Evolutionary conservation across 176 grass and related monocot species (phyloP).

Genomic region (Typha latifolia): DNA sequence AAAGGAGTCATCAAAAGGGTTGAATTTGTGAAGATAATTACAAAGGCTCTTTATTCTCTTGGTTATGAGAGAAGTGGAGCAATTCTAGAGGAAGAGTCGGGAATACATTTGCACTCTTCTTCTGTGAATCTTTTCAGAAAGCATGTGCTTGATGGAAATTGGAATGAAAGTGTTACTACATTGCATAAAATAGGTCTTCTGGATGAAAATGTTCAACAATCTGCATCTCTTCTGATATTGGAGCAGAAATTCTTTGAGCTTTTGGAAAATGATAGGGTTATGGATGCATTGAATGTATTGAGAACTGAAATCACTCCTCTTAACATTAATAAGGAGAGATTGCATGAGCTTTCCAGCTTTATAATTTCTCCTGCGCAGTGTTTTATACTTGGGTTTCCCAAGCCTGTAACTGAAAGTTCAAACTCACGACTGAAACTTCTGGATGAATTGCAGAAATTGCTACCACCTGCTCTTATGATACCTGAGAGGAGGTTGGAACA

Average conservation of each 20-base stretch:
- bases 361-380: conserved; percentile 48
- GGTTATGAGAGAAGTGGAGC: conserved; percentile 80
- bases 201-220: conserved; percentile 55
- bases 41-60: conserved; percentile 74
- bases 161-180: conserved; percentile 57
- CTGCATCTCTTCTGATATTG: conserved; percentile 63
- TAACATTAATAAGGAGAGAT: conserved; percentile 52
- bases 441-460: conserved; percentile 75
- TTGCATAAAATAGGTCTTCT: conserved; percentile 66
- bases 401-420: conserved; percentile 36
- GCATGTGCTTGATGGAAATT: conserved; percentile 66
- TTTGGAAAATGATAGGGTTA: conserved; percentile 50
- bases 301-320: conserved; percentile 71
- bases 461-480: conserved; percentile 70
- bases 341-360: conserved; percentile 59
- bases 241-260: conserved; percentile 90
- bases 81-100: conserved; percentile 86
- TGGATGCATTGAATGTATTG: conserved; percentile 62
- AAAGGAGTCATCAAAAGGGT: conserved; percentile 79
- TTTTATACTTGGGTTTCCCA: conserved; percentile 39
- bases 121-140: conserved; percentile 58
- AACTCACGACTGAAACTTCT: conserved; percentile 48
- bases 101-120: conserved; percentile 67
- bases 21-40: conserved; percentile 91
- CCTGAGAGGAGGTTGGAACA: conserved; percentile 79